These are phyloP conservation scores for Irpex lacteus DNA, from an alignment of 1,284 basidiomycete genomes.

Conservation along the genomic window DNA sequence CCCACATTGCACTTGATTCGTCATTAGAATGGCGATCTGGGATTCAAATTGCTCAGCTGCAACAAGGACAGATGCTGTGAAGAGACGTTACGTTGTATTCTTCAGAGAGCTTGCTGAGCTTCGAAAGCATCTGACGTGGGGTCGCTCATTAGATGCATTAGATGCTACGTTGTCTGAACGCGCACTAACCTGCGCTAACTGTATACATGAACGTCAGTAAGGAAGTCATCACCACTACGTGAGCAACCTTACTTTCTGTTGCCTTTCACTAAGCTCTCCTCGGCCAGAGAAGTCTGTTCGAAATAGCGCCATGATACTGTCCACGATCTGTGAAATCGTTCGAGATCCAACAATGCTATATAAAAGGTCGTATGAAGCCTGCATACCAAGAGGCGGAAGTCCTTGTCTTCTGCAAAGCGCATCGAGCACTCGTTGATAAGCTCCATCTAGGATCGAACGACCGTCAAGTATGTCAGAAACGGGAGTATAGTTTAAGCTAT, in stretches of 20 bases:
- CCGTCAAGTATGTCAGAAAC: background rate
- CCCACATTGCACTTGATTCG: slow-evolving; percentile 89
- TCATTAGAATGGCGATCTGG: slow-evolving; percentile 82
- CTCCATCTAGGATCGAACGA: slow-evolving; percentile 59
- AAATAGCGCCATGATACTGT: slow-evolving; percentile 95
- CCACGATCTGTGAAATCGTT: slow-evolving; percentile 62
- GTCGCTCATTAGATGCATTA: background rate
- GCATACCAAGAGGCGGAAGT: slow-evolving; percentile 64
- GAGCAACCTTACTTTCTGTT: slow-evolving; percentile 68
- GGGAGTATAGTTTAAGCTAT: background rate
- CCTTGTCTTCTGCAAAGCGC: slow-evolving; percentile 81
- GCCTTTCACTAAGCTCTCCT: slow-evolving; percentile 89
- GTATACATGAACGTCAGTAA: background rate
- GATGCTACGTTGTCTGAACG: background rate
- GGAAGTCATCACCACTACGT: background rate
- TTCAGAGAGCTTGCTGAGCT: slow-evolving; percentile 87
- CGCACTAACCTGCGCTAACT: slow-evolving; percentile 62
- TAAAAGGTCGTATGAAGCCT: slow-evolving; percentile 23
- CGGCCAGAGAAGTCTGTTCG: slow-evolving; percentile 89
- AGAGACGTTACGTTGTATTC: slow-evolving; percentile 69
- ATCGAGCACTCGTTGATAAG: slow-evolving; percentile 82
- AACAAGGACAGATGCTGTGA: background rate
- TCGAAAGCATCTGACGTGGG: slow-evolving; percentile 76
- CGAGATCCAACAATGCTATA: background rate
- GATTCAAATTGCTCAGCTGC: slow-evolving; percentile 6